Evolutionary conservation across 2,329 filamentous ascomycete genomes (phyloP).

Genomic region (Aspergillus hiratsukae): DNA sequence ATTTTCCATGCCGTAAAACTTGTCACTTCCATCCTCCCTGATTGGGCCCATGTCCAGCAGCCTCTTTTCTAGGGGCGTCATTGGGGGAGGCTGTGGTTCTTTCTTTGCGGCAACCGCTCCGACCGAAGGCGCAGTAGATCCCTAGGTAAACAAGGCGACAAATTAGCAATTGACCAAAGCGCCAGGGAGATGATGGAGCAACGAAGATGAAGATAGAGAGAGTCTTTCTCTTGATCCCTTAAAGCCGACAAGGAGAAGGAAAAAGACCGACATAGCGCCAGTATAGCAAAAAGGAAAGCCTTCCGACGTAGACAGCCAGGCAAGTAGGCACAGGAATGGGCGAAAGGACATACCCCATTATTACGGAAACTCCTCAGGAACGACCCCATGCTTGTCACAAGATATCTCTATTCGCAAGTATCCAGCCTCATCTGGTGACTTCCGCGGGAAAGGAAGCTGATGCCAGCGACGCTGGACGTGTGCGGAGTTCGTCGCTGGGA

Average conservation of each 20-base stretch:
- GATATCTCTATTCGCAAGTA: slow-evolving; percentile 17
- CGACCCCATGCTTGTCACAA: slow-evolving; percentile 35
- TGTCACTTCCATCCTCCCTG: slow-evolving; percentile 85
- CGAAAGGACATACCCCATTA: slow-evolving; percentile 31
- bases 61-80: slow-evolving; percentile 66
- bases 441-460: slow-evolving; percentile 15
- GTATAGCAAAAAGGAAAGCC: slow-evolving; percentile 11
- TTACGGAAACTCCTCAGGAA: slow-evolving; percentile 38
- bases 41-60: slow-evolving; percentile 75
- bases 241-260: neutral
- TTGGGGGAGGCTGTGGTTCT: slow-evolving; percentile 53
- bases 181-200: neutral
- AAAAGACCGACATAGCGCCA: slow-evolving; percentile 5
- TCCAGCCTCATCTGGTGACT: slow-evolving; percentile 26
- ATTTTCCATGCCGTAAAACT: slow-evolving; percentile 98
- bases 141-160: slow-evolving; percentile 30
- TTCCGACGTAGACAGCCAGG: neutral
- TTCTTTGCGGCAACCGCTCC: slow-evolving; percentile 52
- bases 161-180: slow-evolving; percentile 14
- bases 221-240: neutral
- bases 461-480: slow-evolving; percentile 15
- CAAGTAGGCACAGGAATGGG: slow-evolving; percentile 1
- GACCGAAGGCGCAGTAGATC: slow-evolving; percentile 44
- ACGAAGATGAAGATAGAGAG: neutral
- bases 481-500: neutral